Base-by-base conservation (phyloP, 1,139 yeast genomes). In the Candida freyschussii region DNA sequence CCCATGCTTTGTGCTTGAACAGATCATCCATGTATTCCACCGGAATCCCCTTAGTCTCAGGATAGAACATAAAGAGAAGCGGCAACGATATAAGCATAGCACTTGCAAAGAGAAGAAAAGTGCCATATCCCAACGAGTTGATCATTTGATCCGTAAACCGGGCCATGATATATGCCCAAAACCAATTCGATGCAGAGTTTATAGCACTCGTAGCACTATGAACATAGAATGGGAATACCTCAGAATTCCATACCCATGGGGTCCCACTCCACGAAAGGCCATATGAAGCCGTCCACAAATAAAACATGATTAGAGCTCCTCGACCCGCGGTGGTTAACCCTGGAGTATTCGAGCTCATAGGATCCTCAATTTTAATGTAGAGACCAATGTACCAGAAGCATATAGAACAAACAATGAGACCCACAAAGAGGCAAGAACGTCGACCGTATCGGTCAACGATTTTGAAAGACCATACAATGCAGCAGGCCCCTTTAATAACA, bases 381-480 rank as follows among this genome's bases (percentile, higher is more conserved):
- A 65, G 65, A 11, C 71, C 76, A 39, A 70, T 63, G 45, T 66
- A 67, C 57, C 64, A 69, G 50, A 69, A 60, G 44, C 69, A 64
- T 15, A 67, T 36, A 3, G 72, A 62, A 52, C 78, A 75, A n/a
- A 72, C 59, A 6, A 55, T 27, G 1, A 70, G 50, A 14, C 65
- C 63, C 33, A 53, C 45, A 40, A 65, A 53, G 30, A 70, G 61
- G 2, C 75, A 65, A 6, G 59, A 53, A 29, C 72, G 60, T 11
- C 45, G 26, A 13, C 45, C 45, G 19, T 24, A 39, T 12, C 20
- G 29, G 18, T 41, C 44, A 24, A 41, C 44, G 13, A 40, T 33
- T 12, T 18, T 29, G 9, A 33, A 13, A 1, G 43, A 77, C 78
- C 36, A 65, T 48, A 17, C 47, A 46, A 45, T 32, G 18, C 50